phyloP scores from a whole-genome alignment of 1,139 yeast species.

The Groenewaldozyma sp. region DNA sequence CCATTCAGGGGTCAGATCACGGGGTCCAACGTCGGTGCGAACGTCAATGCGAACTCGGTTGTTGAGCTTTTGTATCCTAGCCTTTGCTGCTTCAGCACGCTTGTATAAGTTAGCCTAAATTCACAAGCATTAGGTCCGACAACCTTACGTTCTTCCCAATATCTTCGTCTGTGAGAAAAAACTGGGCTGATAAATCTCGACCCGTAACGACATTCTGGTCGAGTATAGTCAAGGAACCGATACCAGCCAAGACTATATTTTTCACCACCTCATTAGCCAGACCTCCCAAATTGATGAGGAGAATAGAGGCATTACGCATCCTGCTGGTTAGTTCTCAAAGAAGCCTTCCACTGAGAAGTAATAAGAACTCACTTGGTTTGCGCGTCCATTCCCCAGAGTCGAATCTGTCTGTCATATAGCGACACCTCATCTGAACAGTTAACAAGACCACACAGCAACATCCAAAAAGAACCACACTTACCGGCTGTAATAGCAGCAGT shows the following conservation, averaged over 20 bases:
- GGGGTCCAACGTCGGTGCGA: conserved; percentile 27
- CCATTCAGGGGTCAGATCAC: conserved; percentile 34
- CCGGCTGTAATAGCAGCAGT: not conserved
- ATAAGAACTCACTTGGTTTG: conserved; percentile 43
- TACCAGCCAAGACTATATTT: conserved; percentile 81
- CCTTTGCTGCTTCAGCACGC: conserved; percentile 48
- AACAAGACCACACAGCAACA: not conserved
- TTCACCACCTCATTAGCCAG: conserved; percentile 75
- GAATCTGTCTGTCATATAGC: conserved; percentile 85
- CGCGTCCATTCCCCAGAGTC: conserved; percentile 95
- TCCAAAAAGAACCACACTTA: conserved; percentile 1
- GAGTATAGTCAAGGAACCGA: conserved; percentile 64
- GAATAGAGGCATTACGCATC: conserved; percentile 62
- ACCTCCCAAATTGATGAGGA: conserved; percentile 61
- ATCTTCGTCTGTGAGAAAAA: conserved; percentile 48
- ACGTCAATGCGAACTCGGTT: conserved; percentile 52
- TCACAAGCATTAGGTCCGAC: conserved; percentile 7
- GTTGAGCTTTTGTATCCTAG: conserved; percentile 60
- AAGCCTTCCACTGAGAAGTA: too few species aligned
- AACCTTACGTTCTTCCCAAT: conserved; percentile 23
- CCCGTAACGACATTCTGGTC: conserved; percentile 50
- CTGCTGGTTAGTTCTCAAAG: too few species aligned
- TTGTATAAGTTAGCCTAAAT: conserved; percentile 5
- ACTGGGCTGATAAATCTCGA: conserved; percentile 68
- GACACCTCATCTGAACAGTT: conserved; percentile 63